Evolutionary conservation across 148 eudicot species (phyloP).

Genomic region (Rhododendron ovatum): DNA sequence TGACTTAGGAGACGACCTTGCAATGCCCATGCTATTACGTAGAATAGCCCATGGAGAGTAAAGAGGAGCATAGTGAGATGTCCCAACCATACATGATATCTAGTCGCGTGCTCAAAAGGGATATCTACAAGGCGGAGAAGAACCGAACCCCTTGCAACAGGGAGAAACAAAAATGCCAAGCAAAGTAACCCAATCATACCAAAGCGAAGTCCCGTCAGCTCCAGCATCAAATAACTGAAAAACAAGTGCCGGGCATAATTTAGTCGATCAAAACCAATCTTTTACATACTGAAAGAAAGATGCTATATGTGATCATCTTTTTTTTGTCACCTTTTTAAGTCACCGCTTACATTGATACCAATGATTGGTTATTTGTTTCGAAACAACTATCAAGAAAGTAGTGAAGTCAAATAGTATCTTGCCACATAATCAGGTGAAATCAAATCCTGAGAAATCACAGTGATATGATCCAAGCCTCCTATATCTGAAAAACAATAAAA

Average conservation of each 20-base stretch:
- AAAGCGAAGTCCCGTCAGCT: constrained; percentile 41
- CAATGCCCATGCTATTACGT: constrained; percentile 53
- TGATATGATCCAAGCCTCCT: too few species aligned
- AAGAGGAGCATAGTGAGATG: constrained; percentile 75
- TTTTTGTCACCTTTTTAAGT: neutral
- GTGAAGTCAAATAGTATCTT: neutral
- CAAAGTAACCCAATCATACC: constrained; percentile 66
- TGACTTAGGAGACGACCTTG: constrained; percentile 40
- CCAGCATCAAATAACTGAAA: constrained; percentile 51
- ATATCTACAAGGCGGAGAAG: constrained; percentile 67
- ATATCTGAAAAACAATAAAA: neutral
- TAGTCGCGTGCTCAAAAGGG: constrained; percentile 81
- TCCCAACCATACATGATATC: constrained; percentile 93
- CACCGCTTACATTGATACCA: neutral
- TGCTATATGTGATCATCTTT: neutral
- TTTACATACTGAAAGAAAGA: neutral
- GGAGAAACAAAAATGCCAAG: constrained; percentile 73
- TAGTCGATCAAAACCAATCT: constrained; percentile 1
- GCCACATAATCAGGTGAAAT: neutral
- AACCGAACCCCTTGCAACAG: constrained; percentile 75
- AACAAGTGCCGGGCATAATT: neutral
- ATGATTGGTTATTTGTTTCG: neutral
- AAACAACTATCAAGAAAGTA: neutral
- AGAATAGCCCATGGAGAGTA: constrained; percentile 71
- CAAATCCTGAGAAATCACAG: neutral